These are phyloP conservation scores for Macrophomina tecta DNA, from an alignment of 2,329 filamentous ascomycete genomes.

Conservation along the genomic window DNA sequence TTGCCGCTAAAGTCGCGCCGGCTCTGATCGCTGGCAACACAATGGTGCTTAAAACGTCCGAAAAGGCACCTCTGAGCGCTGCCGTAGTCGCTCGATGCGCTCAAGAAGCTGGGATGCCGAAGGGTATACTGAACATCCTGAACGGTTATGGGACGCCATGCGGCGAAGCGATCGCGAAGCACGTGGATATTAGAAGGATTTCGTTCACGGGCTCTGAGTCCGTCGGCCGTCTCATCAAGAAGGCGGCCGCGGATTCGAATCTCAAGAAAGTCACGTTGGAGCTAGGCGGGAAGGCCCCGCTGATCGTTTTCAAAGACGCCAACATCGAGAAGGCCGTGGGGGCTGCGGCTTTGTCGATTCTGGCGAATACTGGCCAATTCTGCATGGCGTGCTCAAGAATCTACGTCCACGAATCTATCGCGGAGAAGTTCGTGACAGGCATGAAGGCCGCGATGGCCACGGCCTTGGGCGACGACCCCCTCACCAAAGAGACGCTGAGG, in stretches of 20 bases:
- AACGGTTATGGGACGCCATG: constrained; percentile 74
- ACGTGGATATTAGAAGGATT: constrained; percentile 74
- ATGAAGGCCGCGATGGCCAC: background rate
- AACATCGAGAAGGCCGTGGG: constrained; percentile 68
- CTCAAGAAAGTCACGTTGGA: constrained; percentile 68
- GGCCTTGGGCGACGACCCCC: background rate
- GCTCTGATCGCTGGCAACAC: constrained; percentile 62
- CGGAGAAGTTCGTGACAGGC: background rate
- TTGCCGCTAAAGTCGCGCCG: constrained; percentile 40
- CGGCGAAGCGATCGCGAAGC: constrained; percentile 70
- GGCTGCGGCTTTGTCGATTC: constrained; percentile 67
- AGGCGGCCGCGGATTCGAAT: constrained; percentile 65
- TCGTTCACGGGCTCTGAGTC: constrained; percentile 78
- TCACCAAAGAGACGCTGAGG: background rate
- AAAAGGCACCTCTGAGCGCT: constrained; percentile 62
- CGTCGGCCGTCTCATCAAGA: constrained; percentile 78
- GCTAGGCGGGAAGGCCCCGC: constrained; percentile 64
- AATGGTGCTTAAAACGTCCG: constrained; percentile 62
- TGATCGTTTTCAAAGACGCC: constrained; percentile 63
- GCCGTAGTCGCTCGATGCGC: constrained; percentile 70
- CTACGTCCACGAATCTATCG: constrained; percentile 34
- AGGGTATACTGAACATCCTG: constrained; percentile 77
- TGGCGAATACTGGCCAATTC: constrained; percentile 65
- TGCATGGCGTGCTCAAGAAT: constrained; percentile 65
- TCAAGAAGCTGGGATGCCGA: constrained; percentile 76